Conservation (phyloP, 192 early-diverging fungal species). For the Rhizophagus prolifer region DNA sequence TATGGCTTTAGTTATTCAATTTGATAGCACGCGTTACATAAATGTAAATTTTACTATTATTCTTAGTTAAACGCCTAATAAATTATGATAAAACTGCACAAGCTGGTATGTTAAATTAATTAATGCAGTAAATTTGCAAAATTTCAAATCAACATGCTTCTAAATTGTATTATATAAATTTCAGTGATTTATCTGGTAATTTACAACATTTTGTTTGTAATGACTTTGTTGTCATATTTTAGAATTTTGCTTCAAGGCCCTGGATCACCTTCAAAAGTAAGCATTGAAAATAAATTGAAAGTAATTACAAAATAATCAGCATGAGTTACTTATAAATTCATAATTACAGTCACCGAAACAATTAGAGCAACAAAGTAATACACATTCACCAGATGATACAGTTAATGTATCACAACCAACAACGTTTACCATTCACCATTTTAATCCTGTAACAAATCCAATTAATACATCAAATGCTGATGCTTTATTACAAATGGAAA, state of each 20-base stretch:
- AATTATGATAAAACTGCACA: not conserved
- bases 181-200: constrained; percentile 41
- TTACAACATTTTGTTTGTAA: constrained; percentile 33
- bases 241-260: constrained; percentile 42
- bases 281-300: not conserved
- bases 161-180: not conserved
- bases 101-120: not conserved
- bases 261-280: constrained; percentile 48
- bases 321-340: not conserved
- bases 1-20: not conserved
- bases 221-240: constrained; percentile 46
- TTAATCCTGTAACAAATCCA: constrained; percentile 14
- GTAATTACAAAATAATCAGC: not conserved
- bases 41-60: not conserved
- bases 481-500: constrained; percentile 15
- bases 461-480: constrained; percentile 15
- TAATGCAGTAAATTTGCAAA: not conserved
- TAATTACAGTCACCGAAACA: not conserved
- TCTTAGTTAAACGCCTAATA: not conserved
- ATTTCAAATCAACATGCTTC: not conserved
- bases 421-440: constrained; percentile 1
- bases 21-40: not conserved
- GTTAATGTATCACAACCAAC: constrained; percentile 2
- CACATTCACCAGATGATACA: not conserved
- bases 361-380: not conserved